Evolutionary conservation across 257 asterid species (phyloP).

Genomic region (Solanum microdontum): DNA sequence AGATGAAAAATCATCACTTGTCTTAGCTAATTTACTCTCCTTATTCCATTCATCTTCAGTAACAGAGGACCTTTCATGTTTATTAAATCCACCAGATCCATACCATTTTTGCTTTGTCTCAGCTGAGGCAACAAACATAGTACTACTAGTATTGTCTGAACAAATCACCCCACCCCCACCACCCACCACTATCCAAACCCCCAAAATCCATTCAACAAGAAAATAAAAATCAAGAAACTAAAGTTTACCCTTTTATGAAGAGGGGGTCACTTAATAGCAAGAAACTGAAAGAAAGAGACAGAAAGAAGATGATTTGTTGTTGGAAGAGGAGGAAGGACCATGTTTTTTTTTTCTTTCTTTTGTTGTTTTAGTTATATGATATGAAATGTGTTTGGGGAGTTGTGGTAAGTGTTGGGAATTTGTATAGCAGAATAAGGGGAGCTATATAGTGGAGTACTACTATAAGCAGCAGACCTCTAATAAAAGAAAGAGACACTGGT

Average conservation of each 20-base stretch:
- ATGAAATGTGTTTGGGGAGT: background rate
- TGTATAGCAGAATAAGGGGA: background rate
- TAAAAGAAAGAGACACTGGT: constrained; percentile 15
- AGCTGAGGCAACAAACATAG: constrained; percentile 5
- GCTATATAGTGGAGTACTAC: background rate
- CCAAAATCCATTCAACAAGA: constrained; percentile 56
- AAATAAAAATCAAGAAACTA: constrained; percentile 1
- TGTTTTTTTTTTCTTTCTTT: constrained; percentile 8
- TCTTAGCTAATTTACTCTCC: constrained; percentile 40
- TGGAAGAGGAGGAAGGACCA: constrained; percentile 31
- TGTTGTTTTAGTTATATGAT: background rate
- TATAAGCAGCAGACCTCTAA: constrained; percentile 13
- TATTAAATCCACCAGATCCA: constrained; percentile 49
- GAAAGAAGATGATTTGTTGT: constrained; percentile 9
- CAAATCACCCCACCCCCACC: constrained; percentile 14
- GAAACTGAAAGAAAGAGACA: constrained; percentile 15
- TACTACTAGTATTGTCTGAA: constrained; percentile 17
- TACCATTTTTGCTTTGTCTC: constrained; percentile 28
- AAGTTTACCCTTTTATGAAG: background rate
- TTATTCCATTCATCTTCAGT: constrained; percentile 43
- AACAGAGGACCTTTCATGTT: constrained; percentile 37
- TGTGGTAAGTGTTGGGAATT: background rate
- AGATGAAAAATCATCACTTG: constrained; percentile 18
- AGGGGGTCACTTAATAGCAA: background rate
- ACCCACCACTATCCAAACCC: constrained; percentile 36